Conservation (phyloP, 768 basidiomycete genomes). For the Agaricus blazei region DNA sequence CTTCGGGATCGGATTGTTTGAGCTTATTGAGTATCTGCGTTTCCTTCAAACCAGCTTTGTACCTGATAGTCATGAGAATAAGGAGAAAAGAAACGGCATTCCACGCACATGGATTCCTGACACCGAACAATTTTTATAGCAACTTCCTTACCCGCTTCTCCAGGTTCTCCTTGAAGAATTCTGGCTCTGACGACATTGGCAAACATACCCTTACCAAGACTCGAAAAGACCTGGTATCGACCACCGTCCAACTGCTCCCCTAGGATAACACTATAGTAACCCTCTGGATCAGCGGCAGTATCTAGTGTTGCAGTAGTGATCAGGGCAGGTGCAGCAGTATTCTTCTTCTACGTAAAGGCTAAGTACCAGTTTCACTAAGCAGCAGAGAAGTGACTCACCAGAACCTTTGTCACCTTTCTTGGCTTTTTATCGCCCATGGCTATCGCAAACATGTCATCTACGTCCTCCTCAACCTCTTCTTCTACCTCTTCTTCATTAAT, state of each 20-base stretch:
- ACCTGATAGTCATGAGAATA: constrained; percentile 45
- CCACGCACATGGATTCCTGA: constrained; percentile 91
- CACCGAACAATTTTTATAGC: constrained; percentile 96
- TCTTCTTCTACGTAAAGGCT: constrained; percentile 24
- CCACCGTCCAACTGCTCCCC: constrained; percentile 93
- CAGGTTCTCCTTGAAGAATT: constrained; percentile 60
- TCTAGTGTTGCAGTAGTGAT: constrained; percentile 72
- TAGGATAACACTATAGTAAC: constrained; percentile 91
- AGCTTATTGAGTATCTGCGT: constrained; percentile 84
- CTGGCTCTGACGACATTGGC: constrained; percentile 93
- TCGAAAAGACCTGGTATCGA: constrained; percentile 91
- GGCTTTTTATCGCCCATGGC: constrained; percentile 44
- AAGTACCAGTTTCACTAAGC: neutral
- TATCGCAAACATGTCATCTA: constrained; percentile 95
- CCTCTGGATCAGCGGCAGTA: constrained; percentile 89
- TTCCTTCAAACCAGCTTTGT: constrained; percentile 92
- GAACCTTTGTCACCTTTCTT: constrained; percentile 51
- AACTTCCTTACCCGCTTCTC: constrained; percentile 62
- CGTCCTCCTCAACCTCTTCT: constrained; percentile 71
- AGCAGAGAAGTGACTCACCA: constrained; percentile 31
- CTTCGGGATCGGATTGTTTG: constrained; percentile 86
- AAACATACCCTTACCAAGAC: constrained; percentile 98
- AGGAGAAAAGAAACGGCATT: neutral
- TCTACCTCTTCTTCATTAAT: constrained; percentile 48
- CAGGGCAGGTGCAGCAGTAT: constrained; percentile 52